phyloP scores from a whole-genome alignment of 495 filamentous ascomycete species.

The Daldinia childiae region DNA sequence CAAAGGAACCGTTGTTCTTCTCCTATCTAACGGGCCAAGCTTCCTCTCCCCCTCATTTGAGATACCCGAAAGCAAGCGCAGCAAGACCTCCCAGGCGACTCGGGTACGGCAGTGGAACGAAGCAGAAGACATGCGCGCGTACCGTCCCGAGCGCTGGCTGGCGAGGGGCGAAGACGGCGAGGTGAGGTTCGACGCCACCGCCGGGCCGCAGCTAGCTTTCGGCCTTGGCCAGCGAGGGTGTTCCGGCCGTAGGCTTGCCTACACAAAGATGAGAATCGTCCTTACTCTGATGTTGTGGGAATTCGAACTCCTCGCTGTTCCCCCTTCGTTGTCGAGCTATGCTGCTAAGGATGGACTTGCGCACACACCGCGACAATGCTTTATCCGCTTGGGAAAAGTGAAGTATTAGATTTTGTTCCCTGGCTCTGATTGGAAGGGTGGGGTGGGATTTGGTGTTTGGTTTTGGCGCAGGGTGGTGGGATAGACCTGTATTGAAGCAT shows the following conservation, averaged over 20 bases:
- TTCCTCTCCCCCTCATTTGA: not conserved
- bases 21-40: not conserved
- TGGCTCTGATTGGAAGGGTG: not conserved
- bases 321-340: not conserved
- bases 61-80: not conserved
- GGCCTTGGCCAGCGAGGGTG: conserved; percentile 48
- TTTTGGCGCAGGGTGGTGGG: not conserved
- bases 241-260: conserved; percentile 50
- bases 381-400: not conserved
- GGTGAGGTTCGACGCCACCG: conserved; percentile 41
- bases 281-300: conserved; percentile 50
- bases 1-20: conserved; percentile 48
- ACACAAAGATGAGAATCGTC: conserved; percentile 47
- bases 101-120: not conserved
- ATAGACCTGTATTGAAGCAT: not conserved
- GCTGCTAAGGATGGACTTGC: conserved; percentile 5
- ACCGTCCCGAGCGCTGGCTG: conserved; percentile 50
- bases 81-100: not conserved
- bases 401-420: not conserved
- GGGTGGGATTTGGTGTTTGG: not conserved
- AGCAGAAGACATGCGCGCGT: conserved; percentile 34
- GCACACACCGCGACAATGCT: conserved; percentile 5
- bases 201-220: conserved; percentile 48
- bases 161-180: conserved; percentile 21
- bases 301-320: conserved; percentile 38